These are phyloP conservation scores for Athelia sp. DNA, from an alignment of 1,284 basidiomycete species.

Conservation along the genomic window DNA sequence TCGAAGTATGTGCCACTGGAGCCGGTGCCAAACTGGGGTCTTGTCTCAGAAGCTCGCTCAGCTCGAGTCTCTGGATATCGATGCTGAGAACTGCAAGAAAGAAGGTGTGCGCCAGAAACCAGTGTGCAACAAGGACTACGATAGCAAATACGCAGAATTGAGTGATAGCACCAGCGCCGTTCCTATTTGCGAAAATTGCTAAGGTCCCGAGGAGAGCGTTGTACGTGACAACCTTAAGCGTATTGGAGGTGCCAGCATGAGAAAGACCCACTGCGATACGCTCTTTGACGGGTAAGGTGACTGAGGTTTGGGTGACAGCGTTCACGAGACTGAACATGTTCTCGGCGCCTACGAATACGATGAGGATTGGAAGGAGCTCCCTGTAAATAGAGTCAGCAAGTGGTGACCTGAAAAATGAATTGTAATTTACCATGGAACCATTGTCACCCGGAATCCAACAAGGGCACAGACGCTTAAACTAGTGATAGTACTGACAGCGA, in stretches of 20 bases:
- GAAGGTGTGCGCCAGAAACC: constrained; percentile 92
- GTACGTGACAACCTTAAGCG: constrained; percentile 87
- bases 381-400: no score
- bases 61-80: constrained; percentile 86
- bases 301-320: constrained; percentile 86
- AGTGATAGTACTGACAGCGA: constrained; percentile 88
- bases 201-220: constrained; percentile 79
- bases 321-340: constrained; percentile 96
- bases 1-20: constrained; percentile 12
- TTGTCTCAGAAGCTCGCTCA: constrained; percentile 75
- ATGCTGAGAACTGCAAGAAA: constrained; percentile 88
- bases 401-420: not conserved
- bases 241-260: constrained; percentile 86
- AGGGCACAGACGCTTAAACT: constrained; percentile 89
- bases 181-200: constrained; percentile 54
- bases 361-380: constrained; percentile 88
- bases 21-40: constrained; percentile 45
- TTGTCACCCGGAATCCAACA: constrained; percentile 78
- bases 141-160: constrained; percentile 95
- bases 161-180: constrained; percentile 69
- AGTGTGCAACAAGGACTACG: constrained; percentile 92
- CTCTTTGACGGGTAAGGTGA: constrained; percentile 87
- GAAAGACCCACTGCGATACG: constrained; percentile 88
- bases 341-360: constrained; percentile 94
- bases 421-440: constrained; percentile 75